phyloP scores from a whole-genome alignment of 257 asterid genomes.

The Fraxinus americana region DNA sequence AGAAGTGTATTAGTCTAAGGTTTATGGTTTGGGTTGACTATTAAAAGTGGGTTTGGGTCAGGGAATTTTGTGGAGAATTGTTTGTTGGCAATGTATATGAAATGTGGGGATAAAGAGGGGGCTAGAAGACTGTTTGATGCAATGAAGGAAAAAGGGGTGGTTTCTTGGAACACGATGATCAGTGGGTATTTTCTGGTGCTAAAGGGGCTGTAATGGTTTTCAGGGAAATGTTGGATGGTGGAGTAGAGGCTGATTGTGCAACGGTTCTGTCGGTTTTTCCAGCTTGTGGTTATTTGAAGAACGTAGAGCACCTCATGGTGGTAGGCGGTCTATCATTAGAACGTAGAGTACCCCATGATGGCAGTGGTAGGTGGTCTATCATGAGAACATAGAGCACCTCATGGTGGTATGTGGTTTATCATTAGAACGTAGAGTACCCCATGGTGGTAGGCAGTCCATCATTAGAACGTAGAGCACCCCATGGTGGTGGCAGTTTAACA shows the following conservation, averaged over 20 bases:
- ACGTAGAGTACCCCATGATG: too few relatives aligned
- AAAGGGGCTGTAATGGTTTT: constrained; percentile 60
- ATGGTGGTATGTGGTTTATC: too few relatives aligned
- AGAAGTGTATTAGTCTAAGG: too few relatives aligned
- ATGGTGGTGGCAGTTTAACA: too few relatives aligned
- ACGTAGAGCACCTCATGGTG: too few relatives aligned
- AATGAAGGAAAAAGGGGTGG: constrained; percentile 53
- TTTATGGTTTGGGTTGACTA: too few relatives aligned
- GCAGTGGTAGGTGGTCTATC: too few relatives aligned
- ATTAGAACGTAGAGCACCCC: too few relatives aligned
- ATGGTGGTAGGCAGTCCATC: too few relatives aligned
- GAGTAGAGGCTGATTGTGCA: constrained; percentile 67
- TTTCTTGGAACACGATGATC: constrained; percentile 94
- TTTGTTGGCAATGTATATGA: constrained; percentile 87
- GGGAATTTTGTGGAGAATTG: constrained; percentile 71
- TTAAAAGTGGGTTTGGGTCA: constrained; percentile 48
- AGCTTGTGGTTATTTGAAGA: constrained; percentile 69
- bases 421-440: too few relatives aligned
- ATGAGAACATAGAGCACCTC: too few relatives aligned
- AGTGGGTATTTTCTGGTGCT: constrained; percentile 62
- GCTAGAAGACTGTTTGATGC: constrained; percentile 63
- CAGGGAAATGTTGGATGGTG: constrained; percentile 50
- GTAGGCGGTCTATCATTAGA: too few relatives aligned
- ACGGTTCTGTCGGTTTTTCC: constrained; percentile 81
- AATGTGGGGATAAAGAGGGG: constrained; percentile 57